Percentiles rank a stretch among this genome's conserved stretches.
phyloP scores from a whole-genome alignment of 2,329 filamentous ascomycete genomes.

The Cladorrhinum sp. region DNA sequence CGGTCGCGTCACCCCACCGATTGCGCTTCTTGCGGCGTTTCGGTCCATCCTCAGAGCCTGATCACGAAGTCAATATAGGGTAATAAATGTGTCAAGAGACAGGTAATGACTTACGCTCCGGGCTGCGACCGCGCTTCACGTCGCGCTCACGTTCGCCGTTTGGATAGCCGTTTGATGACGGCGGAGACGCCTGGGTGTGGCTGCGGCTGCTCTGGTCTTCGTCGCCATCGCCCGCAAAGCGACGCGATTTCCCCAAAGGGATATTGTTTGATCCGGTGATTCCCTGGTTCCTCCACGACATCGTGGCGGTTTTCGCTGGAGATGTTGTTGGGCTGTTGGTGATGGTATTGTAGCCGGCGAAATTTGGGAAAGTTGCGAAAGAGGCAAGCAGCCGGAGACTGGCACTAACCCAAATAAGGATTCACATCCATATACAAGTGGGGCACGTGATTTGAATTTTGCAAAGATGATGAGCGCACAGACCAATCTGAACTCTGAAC shows the following conservation, averaged over 20 bases:
- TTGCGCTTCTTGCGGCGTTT: constrained; percentile 97
- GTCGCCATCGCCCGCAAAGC: constrained; percentile 63
- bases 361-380: constrained; percentile 1
- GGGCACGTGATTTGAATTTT: constrained; percentile 1
- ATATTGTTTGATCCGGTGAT: constrained; percentile 99
- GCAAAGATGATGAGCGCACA: not conserved
- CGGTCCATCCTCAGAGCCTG: constrained; percentile 67
- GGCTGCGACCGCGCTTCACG: constrained; percentile 88
- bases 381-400: not conserved
- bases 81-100: not conserved
- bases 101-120: constrained; percentile 61
- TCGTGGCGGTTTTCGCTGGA: constrained; percentile 33
- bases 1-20: constrained; percentile 93
- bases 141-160: constrained; percentile 42
- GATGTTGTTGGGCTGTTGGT: not conserved
- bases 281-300: constrained; percentile 71
- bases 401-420: constrained; percentile 2
- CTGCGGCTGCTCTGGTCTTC: constrained; percentile 18
- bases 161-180: constrained; percentile 21
- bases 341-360: not conserved
- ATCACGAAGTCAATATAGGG: constrained; percentile 25
- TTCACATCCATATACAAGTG: not conserved
- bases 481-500: not conserved
- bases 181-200: not conserved
- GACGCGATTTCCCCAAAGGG: constrained; percentile 78